These are phyloP conservation scores for Diaporthe humulicola DNA, from an alignment of 2,329 filamentous ascomycete genomes.

Conservation along the genomic window DNA sequence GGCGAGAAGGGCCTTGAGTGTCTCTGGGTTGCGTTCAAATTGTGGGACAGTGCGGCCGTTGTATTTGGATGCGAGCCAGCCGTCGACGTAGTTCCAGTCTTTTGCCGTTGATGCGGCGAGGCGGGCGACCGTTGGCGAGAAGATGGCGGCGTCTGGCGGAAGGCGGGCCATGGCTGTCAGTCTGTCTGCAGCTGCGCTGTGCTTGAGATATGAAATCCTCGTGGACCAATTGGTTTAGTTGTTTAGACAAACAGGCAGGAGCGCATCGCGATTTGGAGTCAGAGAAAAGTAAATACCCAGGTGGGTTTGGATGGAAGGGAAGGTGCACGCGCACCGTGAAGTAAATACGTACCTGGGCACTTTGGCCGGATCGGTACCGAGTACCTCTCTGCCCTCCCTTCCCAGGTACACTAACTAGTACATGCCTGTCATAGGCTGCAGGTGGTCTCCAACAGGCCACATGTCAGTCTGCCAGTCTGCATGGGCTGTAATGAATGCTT, in stretches of 20 bases:
- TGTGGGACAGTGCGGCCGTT: slow-evolving; percentile 72
- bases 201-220: no score
- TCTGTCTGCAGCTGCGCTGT: neutral
- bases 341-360: neutral
- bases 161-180: slow-evolving; percentile 53
- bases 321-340: neutral
- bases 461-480: neutral
- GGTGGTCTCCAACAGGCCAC: slow-evolving; percentile 13
- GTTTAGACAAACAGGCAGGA: neutral
- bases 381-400: no score
- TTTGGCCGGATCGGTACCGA: neutral
- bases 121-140: slow-evolving; percentile 77
- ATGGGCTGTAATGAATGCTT: no score
- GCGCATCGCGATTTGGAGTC: neutral
- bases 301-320: neutral
- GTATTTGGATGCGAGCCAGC: slow-evolving; percentile 83
- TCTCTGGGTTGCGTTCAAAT: slow-evolving; percentile 91
- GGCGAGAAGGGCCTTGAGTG: slow-evolving; percentile 79
- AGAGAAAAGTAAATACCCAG: neutral
- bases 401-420: neutral
- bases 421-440: neutral
- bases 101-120: slow-evolving; percentile 86
- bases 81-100: slow-evolving; percentile 91
- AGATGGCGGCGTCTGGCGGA: slow-evolving; percentile 65
- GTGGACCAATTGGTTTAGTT: neutral